Evolutionary conservation across 2,329 filamentous ascomycete species (phyloP), one percentile per base, ranked within the genome.

Genomic region (Sarocladium oryzae): DNA sequence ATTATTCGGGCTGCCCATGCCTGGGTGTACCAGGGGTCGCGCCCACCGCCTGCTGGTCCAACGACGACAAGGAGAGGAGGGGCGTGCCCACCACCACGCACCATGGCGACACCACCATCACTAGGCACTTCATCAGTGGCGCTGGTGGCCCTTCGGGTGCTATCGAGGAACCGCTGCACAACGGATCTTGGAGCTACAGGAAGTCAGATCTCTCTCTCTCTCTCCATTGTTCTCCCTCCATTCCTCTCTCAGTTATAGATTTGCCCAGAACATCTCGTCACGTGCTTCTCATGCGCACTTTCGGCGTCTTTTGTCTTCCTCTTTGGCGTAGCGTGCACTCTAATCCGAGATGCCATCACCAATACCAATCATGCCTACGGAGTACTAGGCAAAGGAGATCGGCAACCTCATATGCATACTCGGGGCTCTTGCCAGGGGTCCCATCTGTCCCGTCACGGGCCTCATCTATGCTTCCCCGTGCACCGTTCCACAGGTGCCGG

Each of bases 1-100:
- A 65, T 68, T 68, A 67, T 66, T 64, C 60, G 62, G 61, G 21
- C 24, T 10, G 5, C 21, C 40, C 21, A 28, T 11, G 23, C 40
- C 13, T 26, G 23, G 61, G 8, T 13, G 21, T 60, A 57, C 59
- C 58, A 56, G 56, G 60, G 60, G 57, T 52, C 56, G 57, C 10
- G 48, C 48, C 37, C 51, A 51, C 43, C 51, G 33, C 26, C 32
- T 13, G 21, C 30, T 30, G n/a, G n/a, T n/a, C n/a, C n/a, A n/a
- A n/a, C 23, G 15, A 30, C 40, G 37, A 40, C 40, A 20, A 28
- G 23, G 23, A 30, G 43, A 33, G 6, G 43, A 48, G 43, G 43
- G 43, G 43, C 43, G 43, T 48, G 21, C 37, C 37, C 38, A 36
- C 46, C 48, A 53, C 38, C 38, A 15, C n/a, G n/a, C n/a, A n/a